phyloP scores from a whole-genome alignment of 75 land plant genomes.

The Larix kaempferi region DNA sequence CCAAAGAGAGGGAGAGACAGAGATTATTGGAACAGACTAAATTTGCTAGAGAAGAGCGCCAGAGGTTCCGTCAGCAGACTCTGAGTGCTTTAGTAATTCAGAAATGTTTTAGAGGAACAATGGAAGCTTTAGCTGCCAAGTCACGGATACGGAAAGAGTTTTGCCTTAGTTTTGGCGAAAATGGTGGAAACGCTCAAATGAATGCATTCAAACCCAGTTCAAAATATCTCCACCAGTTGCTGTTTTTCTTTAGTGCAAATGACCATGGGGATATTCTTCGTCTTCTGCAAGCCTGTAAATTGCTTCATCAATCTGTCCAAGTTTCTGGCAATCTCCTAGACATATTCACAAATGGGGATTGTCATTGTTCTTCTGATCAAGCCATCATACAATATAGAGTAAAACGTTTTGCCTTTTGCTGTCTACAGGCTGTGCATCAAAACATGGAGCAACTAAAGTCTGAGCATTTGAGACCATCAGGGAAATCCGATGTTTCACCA shows the following conservation, averaged over 20 bases:
- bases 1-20: constrained; percentile 82
- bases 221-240: constrained; percentile 68
- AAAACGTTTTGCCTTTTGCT: constrained; percentile 47
- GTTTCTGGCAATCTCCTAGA: constrained; percentile 43
- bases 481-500: constrained; percentile 18
- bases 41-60: constrained; percentile 68
- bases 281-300: constrained; percentile 62
- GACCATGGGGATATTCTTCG: constrained; percentile 52
- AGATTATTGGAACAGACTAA: constrained; percentile 73
- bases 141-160: constrained; percentile 56
- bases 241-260: constrained; percentile 57
- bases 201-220: constrained; percentile 65
- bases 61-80: constrained; percentile 49
- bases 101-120: constrained; percentile 87
- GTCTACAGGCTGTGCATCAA: constrained; percentile 54
- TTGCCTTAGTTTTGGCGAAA: constrained; percentile 45
- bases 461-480: constrained; percentile 23
- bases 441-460: constrained; percentile 43
- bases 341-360: constrained; percentile 48
- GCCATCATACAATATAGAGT: constrained; percentile 46
- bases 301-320: constrained; percentile 46
- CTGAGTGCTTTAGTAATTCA: constrained; percentile 74
- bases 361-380: constrained; percentile 11
- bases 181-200: constrained; percentile 59
- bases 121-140: constrained; percentile 41